Evolutionary conservation across 768 basidiomycete genomes (phyloP).

Genomic region (Botryobasidium botryosum): DNA sequence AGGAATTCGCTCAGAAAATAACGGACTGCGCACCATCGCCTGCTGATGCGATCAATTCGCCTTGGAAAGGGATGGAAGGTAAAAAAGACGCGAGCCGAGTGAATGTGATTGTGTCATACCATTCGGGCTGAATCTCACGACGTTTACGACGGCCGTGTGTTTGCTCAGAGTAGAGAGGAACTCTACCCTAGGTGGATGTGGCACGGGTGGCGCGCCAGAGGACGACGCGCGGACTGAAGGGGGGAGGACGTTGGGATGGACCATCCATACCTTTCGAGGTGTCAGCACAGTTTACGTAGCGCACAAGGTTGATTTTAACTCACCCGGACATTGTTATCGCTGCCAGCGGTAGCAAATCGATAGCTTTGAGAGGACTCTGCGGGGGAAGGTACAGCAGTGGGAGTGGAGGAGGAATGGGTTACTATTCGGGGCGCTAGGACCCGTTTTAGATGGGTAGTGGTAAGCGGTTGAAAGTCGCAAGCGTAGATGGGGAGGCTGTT

Average conservation of each 20-base stretch:
- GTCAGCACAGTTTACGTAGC: not conserved
- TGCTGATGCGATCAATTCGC: slow-evolving; percentile 85
- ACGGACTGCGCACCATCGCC: slow-evolving; percentile 63
- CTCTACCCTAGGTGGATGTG: slow-evolving; percentile 74
- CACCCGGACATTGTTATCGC: slow-evolving; percentile 93
- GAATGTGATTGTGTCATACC: slow-evolving; percentile 33
- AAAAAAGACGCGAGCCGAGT: not conserved
- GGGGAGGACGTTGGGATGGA: slow-evolving; percentile 77
- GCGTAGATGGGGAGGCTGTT: slow-evolving; percentile 90
- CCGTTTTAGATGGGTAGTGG: slow-evolving; percentile 30
- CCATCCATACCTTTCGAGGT: slow-evolving; percentile 65
- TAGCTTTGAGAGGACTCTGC: not conserved
- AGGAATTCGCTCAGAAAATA: slow-evolving; percentile 1
- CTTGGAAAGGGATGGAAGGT: slow-evolving; percentile 23
- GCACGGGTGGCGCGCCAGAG: slow-evolving; percentile 19
- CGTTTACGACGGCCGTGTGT: slow-evolving; percentile 91
- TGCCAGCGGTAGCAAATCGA: slow-evolving; percentile 80
- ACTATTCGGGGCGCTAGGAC: slow-evolving; percentile 17
- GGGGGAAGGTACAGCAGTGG: slow-evolving; percentile 10
- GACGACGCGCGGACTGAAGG: slow-evolving; percentile 26
- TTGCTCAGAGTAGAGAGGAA: slow-evolving; percentile 87
- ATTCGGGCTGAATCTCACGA: slow-evolving; percentile 88
- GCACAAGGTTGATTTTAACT: slow-evolving; percentile 22
- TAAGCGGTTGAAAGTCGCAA: slow-evolving; percentile 82
- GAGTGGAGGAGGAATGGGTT: slow-evolving; percentile 56